Evolutionary conservation across 805 yeast genomes (phyloP).

Genomic region (Millerago galiae): DNA sequence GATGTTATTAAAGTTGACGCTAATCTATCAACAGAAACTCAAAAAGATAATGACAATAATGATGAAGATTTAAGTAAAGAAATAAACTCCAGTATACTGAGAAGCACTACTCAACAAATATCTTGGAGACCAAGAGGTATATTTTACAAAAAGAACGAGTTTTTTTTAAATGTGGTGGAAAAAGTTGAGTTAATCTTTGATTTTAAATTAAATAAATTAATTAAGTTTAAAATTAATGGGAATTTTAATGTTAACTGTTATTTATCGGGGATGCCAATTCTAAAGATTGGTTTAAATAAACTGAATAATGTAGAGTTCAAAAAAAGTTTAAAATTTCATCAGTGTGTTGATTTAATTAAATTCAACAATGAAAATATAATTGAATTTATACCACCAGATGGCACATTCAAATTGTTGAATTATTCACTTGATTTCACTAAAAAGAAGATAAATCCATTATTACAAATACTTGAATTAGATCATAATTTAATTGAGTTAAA

Average conservation of each 20-base stretch:
- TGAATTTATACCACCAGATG: conserved; percentile 87
- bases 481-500: neutral
- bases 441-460: conserved; percentile 4
- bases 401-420: conserved; percentile 24
- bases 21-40: conserved; percentile 26
- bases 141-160: conserved; percentile 80
- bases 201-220: conserved; percentile 43
- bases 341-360: conserved; percentile 72
- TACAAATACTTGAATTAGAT: conserved; percentile 11
- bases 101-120: conserved; percentile 70
- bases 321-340: conserved; percentile 76
- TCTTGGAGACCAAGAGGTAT: conserved; percentile 95
- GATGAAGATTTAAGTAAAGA: conserved; percentile 8
- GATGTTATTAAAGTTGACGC: conserved; percentile 67
- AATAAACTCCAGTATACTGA: conserved; percentile 64
- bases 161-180: conserved; percentile 82
- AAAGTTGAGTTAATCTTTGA: conserved; percentile 63
- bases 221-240: conserved; percentile 66
- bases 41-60: conserved; percentile 1
- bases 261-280: conserved; percentile 84
- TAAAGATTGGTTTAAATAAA: conserved; percentile 74
- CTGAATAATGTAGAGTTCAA: conserved; percentile 31
- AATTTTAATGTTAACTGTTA: conserved; percentile 67
- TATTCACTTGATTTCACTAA: conserved; percentile 7
- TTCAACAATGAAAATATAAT: conserved; percentile 45